Percentiles rank a stretch among this genome's conserved stretches.
Evolutionary conservation across 2,329 filamentous ascomycete species (phyloP).

Genomic region (Emergomyces pasteurianus): DNA sequence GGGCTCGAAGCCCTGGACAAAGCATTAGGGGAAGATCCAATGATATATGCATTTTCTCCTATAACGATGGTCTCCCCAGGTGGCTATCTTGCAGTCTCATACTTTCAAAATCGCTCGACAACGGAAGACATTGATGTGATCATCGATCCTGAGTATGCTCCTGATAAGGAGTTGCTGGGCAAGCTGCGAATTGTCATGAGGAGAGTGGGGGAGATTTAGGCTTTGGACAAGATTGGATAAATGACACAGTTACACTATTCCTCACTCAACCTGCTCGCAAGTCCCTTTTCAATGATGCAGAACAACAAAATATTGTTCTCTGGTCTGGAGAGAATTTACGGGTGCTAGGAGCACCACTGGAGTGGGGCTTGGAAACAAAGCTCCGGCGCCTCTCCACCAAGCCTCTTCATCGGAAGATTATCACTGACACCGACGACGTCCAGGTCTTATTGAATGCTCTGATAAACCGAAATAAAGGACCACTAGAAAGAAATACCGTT

Average conservation of each 20-base stretch:
- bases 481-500: slow-evolving; percentile 4
- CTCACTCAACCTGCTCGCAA: neutral
- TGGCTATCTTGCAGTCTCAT: neutral
- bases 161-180: neutral
- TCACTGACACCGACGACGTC: slow-evolving; percentile 5
- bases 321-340: slow-evolving; percentile 2
- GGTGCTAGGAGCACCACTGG: slow-evolving; percentile 6
- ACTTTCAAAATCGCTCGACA: neutral
- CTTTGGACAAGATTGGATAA: slow-evolving; percentile 5
- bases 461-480: slow-evolving; percentile 2
- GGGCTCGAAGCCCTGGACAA: no score
- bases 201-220: neutral
- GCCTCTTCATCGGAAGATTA: neutral
- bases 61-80: neutral
- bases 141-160: neutral
- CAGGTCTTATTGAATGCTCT: slow-evolving; percentile 5
- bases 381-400: slow-evolving; percentile 3
- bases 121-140: slow-evolving; percentile 3
- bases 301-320: slow-evolving; percentile 7
- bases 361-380: slow-evolving; percentile 7
- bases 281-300: slow-evolving; percentile 2
- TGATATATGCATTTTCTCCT: neutral
- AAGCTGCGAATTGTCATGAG: neutral
- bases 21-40: no score
- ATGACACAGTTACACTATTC: slow-evolving; percentile 4